These are phyloP conservation scores for Tulasnella calospora DNA, from an alignment of 768 basidiomycete genomes.

Conservation along the genomic window DNA sequence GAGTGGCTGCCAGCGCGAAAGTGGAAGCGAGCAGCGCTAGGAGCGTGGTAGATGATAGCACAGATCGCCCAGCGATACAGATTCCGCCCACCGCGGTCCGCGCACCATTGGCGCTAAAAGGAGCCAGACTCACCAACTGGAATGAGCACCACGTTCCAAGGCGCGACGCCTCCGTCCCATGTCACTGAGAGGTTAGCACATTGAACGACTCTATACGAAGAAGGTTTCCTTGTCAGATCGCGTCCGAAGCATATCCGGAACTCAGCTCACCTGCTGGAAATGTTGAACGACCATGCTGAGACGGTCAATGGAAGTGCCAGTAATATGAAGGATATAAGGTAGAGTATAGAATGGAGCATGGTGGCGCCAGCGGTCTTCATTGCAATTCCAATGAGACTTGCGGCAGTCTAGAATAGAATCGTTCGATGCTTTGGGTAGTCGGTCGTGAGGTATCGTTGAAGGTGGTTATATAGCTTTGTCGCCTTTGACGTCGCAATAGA, in stretches of 20 bases:
- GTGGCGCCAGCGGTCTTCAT: neutral
- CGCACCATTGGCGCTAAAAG: neutral
- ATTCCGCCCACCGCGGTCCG: neutral
- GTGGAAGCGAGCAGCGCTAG: neutral
- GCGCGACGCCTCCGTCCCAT: constrained; percentile 22
- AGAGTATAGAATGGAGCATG: neutral
- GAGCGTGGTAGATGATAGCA: neutral
- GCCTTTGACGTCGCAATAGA: neutral
- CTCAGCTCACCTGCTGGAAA: constrained; percentile 19
- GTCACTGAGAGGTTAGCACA: constrained; percentile 17
- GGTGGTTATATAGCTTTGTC: neutral
- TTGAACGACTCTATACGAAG: constrained; percentile 17
- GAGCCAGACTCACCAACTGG: constrained; percentile 18
- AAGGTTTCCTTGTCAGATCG: neutral
- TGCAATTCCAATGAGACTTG: neutral
- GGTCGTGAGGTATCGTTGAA: neutral
- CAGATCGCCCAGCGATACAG: neutral
- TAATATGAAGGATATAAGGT: neutral
- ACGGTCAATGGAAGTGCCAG: neutral
- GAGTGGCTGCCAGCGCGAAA: neutral
- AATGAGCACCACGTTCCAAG: constrained; percentile 19
- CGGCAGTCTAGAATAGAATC: neutral
- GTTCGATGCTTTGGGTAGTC: neutral
- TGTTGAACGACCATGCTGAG: constrained; percentile 18
- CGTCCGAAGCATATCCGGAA: neutral